Evolutionary conservation across 108 stramenopile species (phyloP), one percentile per base, ranked within the genome.

Genomic region (Seminavis robusta): DNA sequence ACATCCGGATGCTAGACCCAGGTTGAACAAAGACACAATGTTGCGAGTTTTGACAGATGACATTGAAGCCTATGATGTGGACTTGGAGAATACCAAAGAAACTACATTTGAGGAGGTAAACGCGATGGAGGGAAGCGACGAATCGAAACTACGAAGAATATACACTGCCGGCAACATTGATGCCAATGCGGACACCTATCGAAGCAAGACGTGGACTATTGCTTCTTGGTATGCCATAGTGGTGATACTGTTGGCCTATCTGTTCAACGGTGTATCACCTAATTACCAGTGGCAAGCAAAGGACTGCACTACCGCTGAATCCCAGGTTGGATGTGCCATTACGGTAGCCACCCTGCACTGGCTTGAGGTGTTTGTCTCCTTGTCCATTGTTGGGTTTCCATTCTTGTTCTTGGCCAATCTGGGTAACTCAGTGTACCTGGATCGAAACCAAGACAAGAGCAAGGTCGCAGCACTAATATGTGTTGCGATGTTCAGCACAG

Each of bases 111-210:
- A 26, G 5, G 47, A n/a, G n/a, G n/a, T n/a, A n/a, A n/a, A 48
- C 30, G 47, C 47, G 3, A 11, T 48, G 24, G 26, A 25, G n/a
- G 27, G 47, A 10, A 20, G 30, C 11, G 27, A 25, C 10, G 47
- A 28, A 3, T 5, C 20, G 5, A 25, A 25, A 26, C 47, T 48
- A 6, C 11, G 30, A 10, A 25, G 47, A 5, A 48, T 48, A 4
- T 48, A 29, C 25, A 48, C 47, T 5, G 47, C 19, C 4, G 26
- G 27, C 4, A 48, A 48, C 25, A 25, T 48, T 9, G 47, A 48
- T 48, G 26, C 26, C 47, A 48, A 25, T 4, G 47, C 47, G 10
- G 47, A 48, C 19, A 48, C 47, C 26, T 48, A 48, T 28, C 26
- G 25, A 8, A 48, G 47, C 25, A 29, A 15, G 26, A 29, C 27